Evolutionary conservation across 176 grass and related monocot genomes (phyloP).

Genomic region (barley (Hordeum vulgare)): MorexV3_pseudomolecules_assembly NC_058520.1:543436146-543436645

Average conservation of each 20-base stretch:
- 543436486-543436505: constrained; percentile 12
- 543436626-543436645: constrained; percentile 31
- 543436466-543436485: constrained; percentile 35
- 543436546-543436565: constrained; percentile 21
- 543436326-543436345: no score
- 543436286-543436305: no score
- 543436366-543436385: no score
- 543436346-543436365: no score
- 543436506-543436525: constrained; percentile 32
- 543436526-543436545: constrained; percentile 48
- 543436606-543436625: constrained; percentile 13
- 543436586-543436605: constrained; percentile 30
- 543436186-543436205: no score
- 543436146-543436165: no score
- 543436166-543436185: no score
- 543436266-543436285: no score
- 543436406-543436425: not conserved
- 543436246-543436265: no score
- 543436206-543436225: no score
- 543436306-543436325: no score
- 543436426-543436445: not conserved
- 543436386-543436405: not conserved
- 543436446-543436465: constrained; percentile 20
- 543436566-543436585: constrained; percentile 38
- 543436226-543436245: no score